These are phyloP conservation scores for Yamadazyma mexicana DNA, from an alignment of 1,139 yeast genomes.

Conservation along the genomic window DNA sequence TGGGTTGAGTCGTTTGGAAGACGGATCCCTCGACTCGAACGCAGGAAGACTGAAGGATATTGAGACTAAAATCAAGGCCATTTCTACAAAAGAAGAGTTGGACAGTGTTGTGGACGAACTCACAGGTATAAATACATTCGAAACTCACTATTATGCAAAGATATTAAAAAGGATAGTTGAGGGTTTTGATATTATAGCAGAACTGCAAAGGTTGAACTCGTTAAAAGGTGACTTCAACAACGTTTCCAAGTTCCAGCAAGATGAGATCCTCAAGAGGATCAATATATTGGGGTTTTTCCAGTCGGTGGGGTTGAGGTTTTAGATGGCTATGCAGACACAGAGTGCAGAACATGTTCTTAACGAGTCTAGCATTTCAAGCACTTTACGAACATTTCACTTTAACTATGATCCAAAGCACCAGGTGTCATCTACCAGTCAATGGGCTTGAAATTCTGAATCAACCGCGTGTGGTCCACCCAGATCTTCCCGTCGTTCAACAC, in stretches of 20 bases:
- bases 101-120: background rate
- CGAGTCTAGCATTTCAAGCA: too few species aligned
- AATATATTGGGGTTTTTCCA: slow-evolving; percentile 36
- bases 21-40: slow-evolving; percentile 46
- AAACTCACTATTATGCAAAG: slow-evolving; percentile 5
- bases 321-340: too few species aligned
- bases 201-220: slow-evolving; percentile 49
- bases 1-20: slow-evolving; percentile 49
- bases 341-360: too few species aligned
- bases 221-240: slow-evolving; percentile 32
- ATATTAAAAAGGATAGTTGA: slow-evolving; percentile 6
- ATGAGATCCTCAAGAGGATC: slow-evolving; percentile 38
- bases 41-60: slow-evolving; percentile 52
- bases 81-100: slow-evolving; percentile 1
- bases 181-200: slow-evolving; percentile 34
- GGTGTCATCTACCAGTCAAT: slow-evolving; percentile 63
- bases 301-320: slow-evolving; percentile 3
- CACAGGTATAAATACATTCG: slow-evolving; percentile 1
- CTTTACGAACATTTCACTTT: too few species aligned
- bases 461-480: slow-evolving; percentile 70
- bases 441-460: slow-evolving; percentile 53
- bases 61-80: slow-evolving; percentile 23
- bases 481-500: slow-evolving; percentile 63
- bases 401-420: too few species aligned
- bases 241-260: slow-evolving; percentile 7